Evolutionary conservation across 192 early-diverging fungal species (phyloP), one percentile per base, ranked within the genome.

Genomic region (Coemansia sp.): DNA sequence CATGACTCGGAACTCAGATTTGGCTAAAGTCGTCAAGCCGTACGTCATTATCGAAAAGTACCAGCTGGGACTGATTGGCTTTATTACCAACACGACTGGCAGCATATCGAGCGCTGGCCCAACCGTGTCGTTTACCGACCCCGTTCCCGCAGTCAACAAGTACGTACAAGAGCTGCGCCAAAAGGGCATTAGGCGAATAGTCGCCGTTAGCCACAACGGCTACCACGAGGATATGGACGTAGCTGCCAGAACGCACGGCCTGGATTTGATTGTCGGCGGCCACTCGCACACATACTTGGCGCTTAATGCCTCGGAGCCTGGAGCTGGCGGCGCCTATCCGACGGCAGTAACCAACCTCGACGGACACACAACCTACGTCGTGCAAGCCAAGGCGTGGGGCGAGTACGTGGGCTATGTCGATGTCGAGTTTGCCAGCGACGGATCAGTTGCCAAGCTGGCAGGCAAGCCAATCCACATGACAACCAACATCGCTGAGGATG

Each of bases 201-300:
- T 93, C 24, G 84, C 82, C 15, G 45, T 93, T 10, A 90, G 88
- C 20, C 90, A 93, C 72, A 92, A 89, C 66, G 89, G 90, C 3
- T 92, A 93, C 78, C 76, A 77, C 25, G 82, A 87, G n/a, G 89
- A 93, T 63, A 84, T 87, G 77, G 82, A 83, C 31, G 67, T 90
- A 36, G 90, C 89, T 4, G 77, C 80, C 54, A 76, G 75, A 15
- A 86, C 84, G n/a, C 68, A 74, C 49, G 89, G 92, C 19, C 40
- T 91, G 7, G 76, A 77, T 36, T 49, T 90, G 36, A 89, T 91
- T 72, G 84, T 92, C 43, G 92, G 92, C 32, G 90, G 92, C 3
- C 90, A 93, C 76, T 89, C 87, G 27, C 92, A 93, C 62, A 85
- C 89, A 1, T 86, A 89, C 58, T 69, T 93, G 7, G 65, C 84